phyloP scores from a whole-genome alignment of 2,329 filamentous ascomycete species.

The Monosporascus sp. region DNA sequence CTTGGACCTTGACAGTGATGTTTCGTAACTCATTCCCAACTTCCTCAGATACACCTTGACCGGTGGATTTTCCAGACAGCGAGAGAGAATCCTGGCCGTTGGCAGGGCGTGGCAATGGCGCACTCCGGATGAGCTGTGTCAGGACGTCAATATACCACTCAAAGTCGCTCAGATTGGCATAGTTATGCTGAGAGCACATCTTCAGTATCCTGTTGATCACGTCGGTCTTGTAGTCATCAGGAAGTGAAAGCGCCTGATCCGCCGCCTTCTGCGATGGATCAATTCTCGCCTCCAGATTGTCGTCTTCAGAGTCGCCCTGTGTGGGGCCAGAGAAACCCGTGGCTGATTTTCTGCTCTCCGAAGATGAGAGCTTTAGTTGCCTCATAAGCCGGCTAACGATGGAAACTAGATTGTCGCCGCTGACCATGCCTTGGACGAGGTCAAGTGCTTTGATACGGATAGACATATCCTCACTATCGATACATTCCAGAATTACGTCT shows the following conservation, averaged over 20 bases:
- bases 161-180: conserved; percentile 80
- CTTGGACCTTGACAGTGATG: conserved; percentile 85
- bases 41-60: conserved; percentile 53
- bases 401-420: conserved; percentile 72
- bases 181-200: conserved; percentile 88
- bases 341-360: conserved; percentile 40
- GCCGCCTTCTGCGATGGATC: conserved; percentile 25
- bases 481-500: conserved; percentile 92
- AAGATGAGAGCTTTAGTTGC: conserved; percentile 68
- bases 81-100: conserved; percentile 28
- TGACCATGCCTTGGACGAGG: conserved; percentile 90
- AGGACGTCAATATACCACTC: conserved; percentile 96
- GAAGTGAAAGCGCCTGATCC: conserved; percentile 55
- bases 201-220: conserved; percentile 78
- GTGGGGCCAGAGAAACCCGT: conserved; percentile 40
- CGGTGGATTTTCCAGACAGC: conserved; percentile 22
- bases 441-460: conserved; percentile 91
- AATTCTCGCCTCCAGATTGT: conserved; percentile 39
- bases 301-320: conserved; percentile 43
- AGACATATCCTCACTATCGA: conserved; percentile 92
- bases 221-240: conserved; percentile 78
- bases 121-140: conserved; percentile 73
- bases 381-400: conserved; percentile 84
- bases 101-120: conserved; percentile 42
- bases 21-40: conserved; percentile 87